Conservation (phyloP, 345 rosid genomes). For the Populus deltoides region DNA sequence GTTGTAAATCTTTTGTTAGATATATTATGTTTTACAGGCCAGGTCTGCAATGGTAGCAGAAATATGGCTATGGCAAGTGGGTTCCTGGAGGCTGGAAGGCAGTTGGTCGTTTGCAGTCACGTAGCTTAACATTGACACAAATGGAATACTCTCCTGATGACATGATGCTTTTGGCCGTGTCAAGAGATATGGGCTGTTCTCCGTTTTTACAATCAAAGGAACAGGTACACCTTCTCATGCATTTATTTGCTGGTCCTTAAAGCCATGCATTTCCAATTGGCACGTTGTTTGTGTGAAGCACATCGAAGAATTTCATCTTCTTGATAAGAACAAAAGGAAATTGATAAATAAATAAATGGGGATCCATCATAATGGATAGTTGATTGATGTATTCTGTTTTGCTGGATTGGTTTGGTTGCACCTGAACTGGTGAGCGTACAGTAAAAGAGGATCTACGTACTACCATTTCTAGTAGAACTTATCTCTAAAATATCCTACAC, state of each 20-base stretch:
- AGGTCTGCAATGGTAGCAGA: constrained; percentile 79
- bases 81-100: constrained; percentile 99
- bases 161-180: constrained; percentile 74
- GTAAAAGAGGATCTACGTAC: too few relatives aligned
- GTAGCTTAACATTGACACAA: constrained; percentile 87
- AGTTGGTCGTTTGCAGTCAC: constrained; percentile 80
- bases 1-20: background rate
- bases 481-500: too few relatives aligned
- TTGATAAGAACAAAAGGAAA: background rate
- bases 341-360: background rate
- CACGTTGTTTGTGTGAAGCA: background rate
- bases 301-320: background rate
- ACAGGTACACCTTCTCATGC: constrained; percentile 40
- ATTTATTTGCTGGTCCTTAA: background rate
- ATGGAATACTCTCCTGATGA: constrained; percentile 81
- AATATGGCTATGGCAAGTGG: constrained; percentile 91
- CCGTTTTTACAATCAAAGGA: constrained; percentile 63
- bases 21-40: constrained; percentile 49
- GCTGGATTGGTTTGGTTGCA: too few relatives aligned
- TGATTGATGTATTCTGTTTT: too few relatives aligned
- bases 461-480: too few relatives aligned
- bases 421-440: too few relatives aligned
- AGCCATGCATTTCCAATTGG: background rate
- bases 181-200: constrained; percentile 87
- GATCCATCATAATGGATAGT: too few relatives aligned